These are phyloP conservation scores for Nitzschia inconspicua DNA, from an alignment of 108 stramenopile genomes.

Conservation along the genomic window DNA sequence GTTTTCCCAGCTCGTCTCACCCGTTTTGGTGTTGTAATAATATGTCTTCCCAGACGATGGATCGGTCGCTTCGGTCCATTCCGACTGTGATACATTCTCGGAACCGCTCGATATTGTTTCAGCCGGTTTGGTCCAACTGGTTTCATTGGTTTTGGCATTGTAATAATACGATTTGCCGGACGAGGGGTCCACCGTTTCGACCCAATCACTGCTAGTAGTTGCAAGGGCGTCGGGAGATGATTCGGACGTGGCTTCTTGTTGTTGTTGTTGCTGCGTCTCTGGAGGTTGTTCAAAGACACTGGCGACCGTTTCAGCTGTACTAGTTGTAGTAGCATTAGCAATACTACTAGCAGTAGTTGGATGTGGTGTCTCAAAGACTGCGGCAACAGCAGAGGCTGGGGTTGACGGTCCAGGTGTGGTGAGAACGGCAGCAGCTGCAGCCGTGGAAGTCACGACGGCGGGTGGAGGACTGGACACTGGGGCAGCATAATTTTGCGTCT, in stretches of 20 bases:
- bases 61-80: conserved; percentile 16
- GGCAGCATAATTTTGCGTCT: conserved; percentile 4
- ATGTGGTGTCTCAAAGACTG: conserved; percentile 5
- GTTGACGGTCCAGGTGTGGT: neutral
- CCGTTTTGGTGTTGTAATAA: conserved; percentile 18
- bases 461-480: neutral
- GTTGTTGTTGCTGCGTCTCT: neutral
- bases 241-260: no score
- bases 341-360: neutral
- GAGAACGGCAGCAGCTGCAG: conserved; percentile 1
- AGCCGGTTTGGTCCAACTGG: conserved; percentile 13
- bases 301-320: neutral
- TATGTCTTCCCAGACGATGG: conserved; percentile 17
- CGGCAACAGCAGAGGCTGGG: conserved; percentile 12
- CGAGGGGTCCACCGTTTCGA: conserved; percentile 11
- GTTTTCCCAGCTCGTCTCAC: conserved; percentile 20
- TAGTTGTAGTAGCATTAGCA: neutral
- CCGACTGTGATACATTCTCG: neutral
- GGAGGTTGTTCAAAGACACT: neutral
- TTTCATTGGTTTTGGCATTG: conserved; percentile 13
- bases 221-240: neutral
- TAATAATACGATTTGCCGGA: conserved; percentile 14
- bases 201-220: conserved; percentile 1
- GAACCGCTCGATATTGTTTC: neutral
- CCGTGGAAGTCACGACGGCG: neutral